These are phyloP conservation scores for Solanum rostratum DNA, from an alignment of 257 asterid species.

Conservation along the genomic window DNA sequence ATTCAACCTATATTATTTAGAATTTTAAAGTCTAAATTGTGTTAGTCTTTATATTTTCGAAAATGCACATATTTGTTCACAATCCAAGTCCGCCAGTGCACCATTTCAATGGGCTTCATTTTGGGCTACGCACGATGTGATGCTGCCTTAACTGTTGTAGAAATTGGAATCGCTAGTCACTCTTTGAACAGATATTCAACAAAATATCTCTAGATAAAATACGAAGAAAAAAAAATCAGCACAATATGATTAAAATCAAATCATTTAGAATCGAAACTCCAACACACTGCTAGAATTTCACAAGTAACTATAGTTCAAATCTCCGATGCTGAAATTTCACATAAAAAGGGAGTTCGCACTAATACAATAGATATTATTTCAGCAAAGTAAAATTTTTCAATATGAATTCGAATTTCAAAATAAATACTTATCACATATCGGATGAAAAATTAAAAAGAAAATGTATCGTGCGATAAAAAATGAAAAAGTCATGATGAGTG, in stretches of 20 bases:
- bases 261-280: background rate
- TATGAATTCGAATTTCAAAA: background rate
- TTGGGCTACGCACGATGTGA: background rate
- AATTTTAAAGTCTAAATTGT: background rate
- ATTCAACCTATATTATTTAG: background rate
- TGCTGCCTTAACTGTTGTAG: background rate
- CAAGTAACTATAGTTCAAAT: background rate
- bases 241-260: background rate
- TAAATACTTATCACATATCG: background rate
- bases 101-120: background rate
- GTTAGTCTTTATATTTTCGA: background rate
- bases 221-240: background rate
- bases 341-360: background rate
- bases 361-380: background rate
- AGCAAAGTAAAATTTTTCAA: background rate
- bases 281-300: background rate
- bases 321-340: background rate
- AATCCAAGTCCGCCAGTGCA: background rate
- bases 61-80: background rate
- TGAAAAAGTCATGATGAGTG: slow-evolving; percentile 2
- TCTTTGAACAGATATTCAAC: background rate
- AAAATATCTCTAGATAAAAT: background rate
- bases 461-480: slow-evolving; percentile 15
- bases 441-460: background rate
- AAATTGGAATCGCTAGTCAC: background rate